Percentiles rank a stretch among this genome's conserved stretches.
phyloP scores from a whole-genome alignment of 2,329 filamentous ascomycete species.

The Exserohilum rostratum region DNA sequence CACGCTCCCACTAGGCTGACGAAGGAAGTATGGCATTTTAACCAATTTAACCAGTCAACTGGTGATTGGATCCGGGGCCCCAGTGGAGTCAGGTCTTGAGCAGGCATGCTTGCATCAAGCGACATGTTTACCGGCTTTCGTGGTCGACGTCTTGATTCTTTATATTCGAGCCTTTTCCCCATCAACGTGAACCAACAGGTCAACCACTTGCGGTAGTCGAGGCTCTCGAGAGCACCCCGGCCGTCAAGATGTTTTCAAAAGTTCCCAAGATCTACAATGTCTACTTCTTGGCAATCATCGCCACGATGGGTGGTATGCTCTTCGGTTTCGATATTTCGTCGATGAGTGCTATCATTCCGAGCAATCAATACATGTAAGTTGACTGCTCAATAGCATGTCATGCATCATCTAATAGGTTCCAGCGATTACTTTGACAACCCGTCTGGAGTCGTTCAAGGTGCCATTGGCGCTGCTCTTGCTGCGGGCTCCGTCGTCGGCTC shows the following conservation, averaged over 20 bases:
- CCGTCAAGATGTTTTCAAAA: slow-evolving; percentile 37
- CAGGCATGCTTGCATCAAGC: slow-evolving; percentile 5
- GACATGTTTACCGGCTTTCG: not conserved
- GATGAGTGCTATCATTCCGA: slow-evolving; percentile 61
- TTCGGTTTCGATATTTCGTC: slow-evolving; percentile 82
- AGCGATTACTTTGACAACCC: slow-evolving; percentile 59
- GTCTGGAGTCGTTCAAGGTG: slow-evolving; percentile 55
- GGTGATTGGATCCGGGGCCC: slow-evolving; percentile 1
- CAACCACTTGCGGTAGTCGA: slow-evolving; percentile 1
- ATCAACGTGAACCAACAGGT: slow-evolving; percentile 6
- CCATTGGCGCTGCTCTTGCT: slow-evolving; percentile 65
- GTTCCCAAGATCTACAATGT: slow-evolving; percentile 62
- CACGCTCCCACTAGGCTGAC: slow-evolving; percentile 6
- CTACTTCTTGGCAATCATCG: slow-evolving; percentile 63
- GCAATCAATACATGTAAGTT: slow-evolving; percentile 25
- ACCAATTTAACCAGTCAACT: slow-evolving; percentile 13
- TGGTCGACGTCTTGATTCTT: slow-evolving; percentile 1
- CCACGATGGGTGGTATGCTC: slow-evolving; percentile 69
- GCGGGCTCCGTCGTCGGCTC: slow-evolving; percentile 72
- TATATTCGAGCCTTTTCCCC: slow-evolving; percentile 15
- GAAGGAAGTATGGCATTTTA: slow-evolving; percentile 5
- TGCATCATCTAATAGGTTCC: not conserved
- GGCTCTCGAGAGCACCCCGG: slow-evolving; percentile 15
- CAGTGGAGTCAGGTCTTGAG: slow-evolving; percentile 16
- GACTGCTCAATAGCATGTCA: not conserved